Evolutionary conservation across 2,329 filamentous ascomycete genomes (phyloP).

Genomic region (Beauveria medogensis): DNA sequence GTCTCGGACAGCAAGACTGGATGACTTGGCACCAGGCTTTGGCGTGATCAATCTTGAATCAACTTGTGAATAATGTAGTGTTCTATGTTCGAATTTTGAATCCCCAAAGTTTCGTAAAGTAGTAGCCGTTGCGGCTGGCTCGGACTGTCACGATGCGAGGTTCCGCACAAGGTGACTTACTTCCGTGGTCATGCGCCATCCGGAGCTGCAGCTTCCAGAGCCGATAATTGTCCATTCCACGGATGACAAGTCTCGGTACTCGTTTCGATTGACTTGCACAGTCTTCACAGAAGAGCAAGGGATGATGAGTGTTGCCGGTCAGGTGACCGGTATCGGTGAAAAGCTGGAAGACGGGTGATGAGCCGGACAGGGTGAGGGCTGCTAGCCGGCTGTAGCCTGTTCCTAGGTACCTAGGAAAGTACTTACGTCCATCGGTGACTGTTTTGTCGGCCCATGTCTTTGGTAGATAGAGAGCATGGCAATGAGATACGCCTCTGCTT

Average conservation of each 20-base stretch:
- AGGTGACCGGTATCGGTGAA: constrained; percentile 9
- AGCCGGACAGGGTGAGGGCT: background rate
- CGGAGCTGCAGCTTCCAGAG: background rate
- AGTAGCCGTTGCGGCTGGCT: too few species aligned
- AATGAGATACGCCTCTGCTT: background rate
- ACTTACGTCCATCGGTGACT: background rate
- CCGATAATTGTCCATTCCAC: background rate
- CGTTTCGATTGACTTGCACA: background rate
- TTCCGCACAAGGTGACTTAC: background rate
- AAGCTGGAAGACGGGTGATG: background rate
- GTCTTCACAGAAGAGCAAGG: background rate
- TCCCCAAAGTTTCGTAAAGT: too few species aligned
- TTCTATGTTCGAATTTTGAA: too few species aligned
- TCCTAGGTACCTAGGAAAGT: background rate
- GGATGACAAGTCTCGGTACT: background rate
- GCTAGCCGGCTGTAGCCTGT: too few species aligned
- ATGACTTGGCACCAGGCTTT: background rate
- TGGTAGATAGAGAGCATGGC: background rate
- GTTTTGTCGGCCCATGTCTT: background rate
- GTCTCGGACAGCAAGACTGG: background rate
- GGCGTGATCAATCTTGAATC: background rate
- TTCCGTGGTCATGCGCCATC: background rate
- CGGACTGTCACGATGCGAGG: too few species aligned
- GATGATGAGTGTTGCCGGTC: constrained; percentile 1
- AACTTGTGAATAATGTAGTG: too few species aligned